A percentile compares a stretch with the other conserved stretches of the same genome.
These are phyloP conservation scores for Monotropa hypopitys DNA, from an alignment of 179 eudicot species.

Conservation along the genomic window DNA sequence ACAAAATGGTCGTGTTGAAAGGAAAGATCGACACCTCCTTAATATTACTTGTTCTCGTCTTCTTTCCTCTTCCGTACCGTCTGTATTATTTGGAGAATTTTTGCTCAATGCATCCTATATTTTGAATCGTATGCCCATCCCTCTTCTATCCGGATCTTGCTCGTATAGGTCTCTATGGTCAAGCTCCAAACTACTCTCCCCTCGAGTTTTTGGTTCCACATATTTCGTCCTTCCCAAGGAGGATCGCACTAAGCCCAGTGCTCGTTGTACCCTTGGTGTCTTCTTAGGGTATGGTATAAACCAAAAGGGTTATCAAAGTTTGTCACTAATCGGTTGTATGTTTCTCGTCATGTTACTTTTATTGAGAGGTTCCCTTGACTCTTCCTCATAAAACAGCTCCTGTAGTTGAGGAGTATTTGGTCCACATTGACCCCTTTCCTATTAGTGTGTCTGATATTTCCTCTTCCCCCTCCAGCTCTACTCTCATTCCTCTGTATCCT, in stretches of 20 bases:
- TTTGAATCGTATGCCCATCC: neutral
- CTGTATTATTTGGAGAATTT: neutral
- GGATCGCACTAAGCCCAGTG: neutral
- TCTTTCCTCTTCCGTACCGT: neutral
- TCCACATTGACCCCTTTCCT: too few relatives aligned
- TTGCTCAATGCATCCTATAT: neutral
- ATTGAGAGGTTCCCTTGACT: too few relatives aligned
- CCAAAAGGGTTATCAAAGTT: too few relatives aligned
- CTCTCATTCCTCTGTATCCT: too few relatives aligned
- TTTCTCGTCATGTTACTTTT: too few relatives aligned
- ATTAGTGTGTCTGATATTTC: too few relatives aligned
- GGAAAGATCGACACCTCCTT: neutral
- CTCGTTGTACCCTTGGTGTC: neutral
- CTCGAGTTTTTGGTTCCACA: neutral
- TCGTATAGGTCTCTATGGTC: neutral
- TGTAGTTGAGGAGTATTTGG: too few relatives aligned
- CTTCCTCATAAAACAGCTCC: too few relatives aligned
- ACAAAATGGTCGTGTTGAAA: neutral
- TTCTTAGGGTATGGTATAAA: too few relatives aligned
- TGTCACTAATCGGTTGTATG: too few relatives aligned
- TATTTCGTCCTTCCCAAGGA: neutral
- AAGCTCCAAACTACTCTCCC: neutral
- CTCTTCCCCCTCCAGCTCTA: too few relatives aligned
- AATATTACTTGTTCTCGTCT: neutral
- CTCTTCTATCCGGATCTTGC: neutral